Percentiles rank a stretch among this genome's conserved stretches.
phyloP scores from a whole-genome alignment of 495 filamentous ascomycete species.

The Cudoniella acicularis region DNA sequence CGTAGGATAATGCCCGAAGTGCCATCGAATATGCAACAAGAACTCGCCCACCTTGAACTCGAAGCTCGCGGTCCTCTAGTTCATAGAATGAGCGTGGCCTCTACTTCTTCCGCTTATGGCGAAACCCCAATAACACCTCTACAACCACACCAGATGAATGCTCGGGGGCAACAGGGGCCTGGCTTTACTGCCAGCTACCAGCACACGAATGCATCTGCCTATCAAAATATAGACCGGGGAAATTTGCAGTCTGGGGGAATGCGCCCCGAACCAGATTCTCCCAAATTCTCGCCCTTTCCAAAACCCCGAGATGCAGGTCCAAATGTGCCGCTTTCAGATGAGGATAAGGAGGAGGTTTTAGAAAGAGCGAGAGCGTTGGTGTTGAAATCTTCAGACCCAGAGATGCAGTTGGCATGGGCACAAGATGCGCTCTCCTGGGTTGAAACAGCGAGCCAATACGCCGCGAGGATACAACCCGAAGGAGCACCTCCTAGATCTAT shows the following conservation, averaged over 20 bases:
- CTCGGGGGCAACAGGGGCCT: conserved; percentile 20
- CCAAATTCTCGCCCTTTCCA: conserved; percentile 90
- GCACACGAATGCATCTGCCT: conserved; percentile 32
- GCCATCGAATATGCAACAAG: conserved; percentile 80
- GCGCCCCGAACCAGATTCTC: conserved; percentile 51
- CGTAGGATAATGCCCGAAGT: conserved; percentile 57
- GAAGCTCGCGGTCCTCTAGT: conserved; percentile 44
- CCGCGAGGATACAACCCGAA: neutral
- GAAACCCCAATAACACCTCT: conserved; percentile 2
- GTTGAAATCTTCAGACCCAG: conserved; percentile 88
- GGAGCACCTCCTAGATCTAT: conserved; percentile 58
- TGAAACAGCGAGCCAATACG: conserved; percentile 69
- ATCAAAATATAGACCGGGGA: conserved; percentile 37
- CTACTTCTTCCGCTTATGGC: conserved; percentile 26
- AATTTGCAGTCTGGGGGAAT: conserved; percentile 23
- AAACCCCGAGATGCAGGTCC: conserved; percentile 74
- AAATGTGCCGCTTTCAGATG: conserved; percentile 91
- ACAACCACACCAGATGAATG: conserved; percentile 17
- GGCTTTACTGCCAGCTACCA: conserved; percentile 35
- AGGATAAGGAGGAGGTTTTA: conserved; percentile 84
- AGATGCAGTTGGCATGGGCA: conserved; percentile 96
- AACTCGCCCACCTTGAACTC: conserved; percentile 83
- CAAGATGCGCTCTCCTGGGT: conserved; percentile 87
- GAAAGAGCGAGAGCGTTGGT: conserved; percentile 79
- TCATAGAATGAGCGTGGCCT: conserved; percentile 18